phyloP scores from a whole-genome alignment of 179 eudicot genomes.

The Vitellaria paradoxa region DNA sequence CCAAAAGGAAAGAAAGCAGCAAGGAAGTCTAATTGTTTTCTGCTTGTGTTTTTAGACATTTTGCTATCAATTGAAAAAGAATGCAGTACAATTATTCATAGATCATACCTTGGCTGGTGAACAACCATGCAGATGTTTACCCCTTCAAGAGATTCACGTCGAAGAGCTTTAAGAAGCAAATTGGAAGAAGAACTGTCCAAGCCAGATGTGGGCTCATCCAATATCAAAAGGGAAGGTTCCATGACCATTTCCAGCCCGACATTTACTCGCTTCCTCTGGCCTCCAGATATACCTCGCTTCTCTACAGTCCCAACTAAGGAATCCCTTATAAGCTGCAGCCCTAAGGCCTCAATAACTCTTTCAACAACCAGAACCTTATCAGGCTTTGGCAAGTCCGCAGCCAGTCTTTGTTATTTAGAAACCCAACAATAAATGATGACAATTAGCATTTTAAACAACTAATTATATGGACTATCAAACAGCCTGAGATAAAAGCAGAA shows the following conservation, averaged over 20 bases:
- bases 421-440: not conserved
- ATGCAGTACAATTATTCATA: not conserved
- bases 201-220: slow-evolving; percentile 99
- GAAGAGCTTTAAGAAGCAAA: slow-evolving; percentile 78
- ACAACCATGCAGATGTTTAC: slow-evolving; percentile 95
- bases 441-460: slow-evolving; percentile 12
- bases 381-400: slow-evolving; percentile 64
- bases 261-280: slow-evolving; percentile 91
- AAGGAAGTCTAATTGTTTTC: too few relatives aligned
- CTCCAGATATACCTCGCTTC: slow-evolving; percentile 95
- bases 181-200: slow-evolving; percentile 92
- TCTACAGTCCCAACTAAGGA: slow-evolving; percentile 94
- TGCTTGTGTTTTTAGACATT: not conserved
- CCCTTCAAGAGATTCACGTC: slow-evolving; percentile 89
- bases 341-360: slow-evolving; percentile 84
- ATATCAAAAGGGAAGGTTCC: slow-evolving; percentile 93
- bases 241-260: slow-evolving; percentile 98
- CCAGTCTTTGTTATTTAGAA: slow-evolving; percentile 40
- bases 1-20: not conserved
- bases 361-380: slow-evolving; percentile 84
- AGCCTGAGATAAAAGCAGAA: not conserved
- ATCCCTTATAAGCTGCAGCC: slow-evolving; percentile 80
- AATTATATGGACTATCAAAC: not conserved
- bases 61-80: not conserved
- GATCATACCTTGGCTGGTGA: slow-evolving; percentile 91